Conservation (phyloP, 2,329 filamentous ascomycete genomes). For the Davidsoniella australis region DNA sequence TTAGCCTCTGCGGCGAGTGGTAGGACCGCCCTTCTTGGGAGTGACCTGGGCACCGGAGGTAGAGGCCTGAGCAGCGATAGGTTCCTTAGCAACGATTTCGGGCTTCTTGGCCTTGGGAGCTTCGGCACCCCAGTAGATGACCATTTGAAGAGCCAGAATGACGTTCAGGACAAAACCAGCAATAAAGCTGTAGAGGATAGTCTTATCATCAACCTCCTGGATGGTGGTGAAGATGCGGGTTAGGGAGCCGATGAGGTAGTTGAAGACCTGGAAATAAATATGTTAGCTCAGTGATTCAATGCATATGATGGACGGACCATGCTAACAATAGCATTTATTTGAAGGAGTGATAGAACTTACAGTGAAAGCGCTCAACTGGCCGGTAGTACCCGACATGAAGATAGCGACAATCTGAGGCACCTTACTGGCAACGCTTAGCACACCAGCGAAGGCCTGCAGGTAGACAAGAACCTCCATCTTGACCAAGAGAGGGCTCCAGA, state of each 20-base stretch:
- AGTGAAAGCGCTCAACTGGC: slow-evolving; percentile 90
- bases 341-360: slow-evolving; percentile 36
- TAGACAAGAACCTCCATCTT: slow-evolving; percentile 51
- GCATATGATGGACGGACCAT: neutral
- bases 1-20: slow-evolving; percentile 27
- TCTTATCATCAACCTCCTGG: slow-evolving; percentile 90
- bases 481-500: slow-evolving; percentile 47
- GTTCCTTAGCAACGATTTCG: slow-evolving; percentile 15
- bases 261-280: slow-evolving; percentile 58
- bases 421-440: slow-evolving; percentile 76
- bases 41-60: slow-evolving; percentile 19
- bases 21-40: slow-evolving; percentile 24
- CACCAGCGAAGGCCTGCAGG: slow-evolving; percentile 70
- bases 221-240: slow-evolving; percentile 94
- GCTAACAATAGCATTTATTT: slow-evolving; percentile 2
- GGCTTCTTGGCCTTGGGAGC: slow-evolving; percentile 25
- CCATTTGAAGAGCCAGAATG: slow-evolving; percentile 74
- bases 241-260: slow-evolving; percentile 84
- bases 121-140: slow-evolving; percentile 82
- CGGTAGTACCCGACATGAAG: slow-evolving; percentile 70
- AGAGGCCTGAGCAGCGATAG: slow-evolving; percentile 14
- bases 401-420: slow-evolving; percentile 83
- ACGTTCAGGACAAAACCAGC: slow-evolving; percentile 82
- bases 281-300: slow-evolving; percentile 1
- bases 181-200: slow-evolving; percentile 89